Percentiles rank a stretch among this genome's conserved stretches.
phyloP scores from a whole-genome alignment of 2,329 filamentous ascomycete genomes.

The Botrytis fabae region DNA sequence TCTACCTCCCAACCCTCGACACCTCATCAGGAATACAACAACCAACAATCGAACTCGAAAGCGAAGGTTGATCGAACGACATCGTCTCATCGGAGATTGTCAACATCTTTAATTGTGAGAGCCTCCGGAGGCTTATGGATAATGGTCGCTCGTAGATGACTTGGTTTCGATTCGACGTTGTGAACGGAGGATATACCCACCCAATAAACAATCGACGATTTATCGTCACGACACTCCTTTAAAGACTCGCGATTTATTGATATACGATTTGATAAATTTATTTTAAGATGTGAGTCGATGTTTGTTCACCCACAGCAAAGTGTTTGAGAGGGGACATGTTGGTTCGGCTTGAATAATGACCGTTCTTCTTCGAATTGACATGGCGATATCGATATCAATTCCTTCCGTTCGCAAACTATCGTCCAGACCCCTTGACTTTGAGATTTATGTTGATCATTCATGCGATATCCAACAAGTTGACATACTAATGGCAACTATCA shows the following conservation, averaged over 20 bases:
- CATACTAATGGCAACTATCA: slow-evolving; percentile 31
- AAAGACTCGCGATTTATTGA: slow-evolving; percentile 30
- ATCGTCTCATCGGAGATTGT: slow-evolving; percentile 24
- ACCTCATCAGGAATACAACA: slow-evolving; percentile 13
- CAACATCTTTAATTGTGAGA: slow-evolving; percentile 27
- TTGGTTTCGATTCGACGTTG: slow-evolving; percentile 33
- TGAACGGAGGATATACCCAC: slow-evolving; percentile 29
- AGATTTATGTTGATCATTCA: slow-evolving; percentile 34
- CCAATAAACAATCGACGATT: slow-evolving; percentile 33
- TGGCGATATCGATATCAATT: slow-evolving; percentile 33
- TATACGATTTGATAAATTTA: slow-evolving; percentile 14
- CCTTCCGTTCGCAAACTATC: slow-evolving; percentile 25
- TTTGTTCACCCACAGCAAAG: not conserved
- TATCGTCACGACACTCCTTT: slow-evolving; percentile 44
- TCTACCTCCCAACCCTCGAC: slow-evolving; percentile 14
- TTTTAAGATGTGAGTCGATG: slow-evolving; percentile 36
- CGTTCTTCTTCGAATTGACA: not conserved
- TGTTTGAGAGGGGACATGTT: slow-evolving; percentile 6
- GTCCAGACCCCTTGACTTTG: not conserved
- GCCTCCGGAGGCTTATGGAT: slow-evolving; percentile 40
- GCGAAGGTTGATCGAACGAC: slow-evolving; percentile 32
- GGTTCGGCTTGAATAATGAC: not conserved
- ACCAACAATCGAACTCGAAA: slow-evolving; percentile 13
- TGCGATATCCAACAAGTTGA: slow-evolving; percentile 29
- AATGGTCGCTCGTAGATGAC: slow-evolving; percentile 40